Conservation (phyloP, 352 stramenopile species). For the Phytophthora sansomeana region DNA sequence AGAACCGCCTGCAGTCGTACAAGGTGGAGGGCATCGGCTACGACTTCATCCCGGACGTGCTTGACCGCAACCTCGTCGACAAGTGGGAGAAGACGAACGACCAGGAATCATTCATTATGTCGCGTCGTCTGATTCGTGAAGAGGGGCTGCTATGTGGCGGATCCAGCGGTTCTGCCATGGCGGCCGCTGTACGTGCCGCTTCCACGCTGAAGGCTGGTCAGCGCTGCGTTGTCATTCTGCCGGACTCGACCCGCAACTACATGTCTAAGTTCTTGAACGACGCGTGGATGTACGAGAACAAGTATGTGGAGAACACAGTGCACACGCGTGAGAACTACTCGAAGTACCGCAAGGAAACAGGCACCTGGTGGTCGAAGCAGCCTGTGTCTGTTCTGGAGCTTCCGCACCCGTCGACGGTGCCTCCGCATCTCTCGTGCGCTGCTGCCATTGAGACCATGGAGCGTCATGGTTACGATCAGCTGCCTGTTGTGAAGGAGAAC, state of each 20-base stretch:
- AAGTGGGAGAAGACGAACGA: constrained; percentile 96
- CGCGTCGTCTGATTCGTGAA: constrained; percentile 93
- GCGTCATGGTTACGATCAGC: constrained; percentile 88
- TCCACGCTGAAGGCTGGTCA: constrained; percentile 85
- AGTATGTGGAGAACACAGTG: constrained; percentile 71
- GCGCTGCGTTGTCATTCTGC: constrained; percentile 94
- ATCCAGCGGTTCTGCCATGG: constrained; percentile 91
- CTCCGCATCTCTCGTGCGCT: constrained; percentile 84
- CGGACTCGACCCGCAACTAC: constrained; percentile 97
- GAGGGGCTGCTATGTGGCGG: constrained; percentile 96
- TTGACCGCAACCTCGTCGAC: constrained; percentile 93
- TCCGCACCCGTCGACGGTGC: constrained; percentile 88
- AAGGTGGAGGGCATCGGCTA: constrained; percentile 97
- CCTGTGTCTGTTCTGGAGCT: constrained; percentile 80
- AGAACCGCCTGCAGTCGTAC: constrained; percentile 89
- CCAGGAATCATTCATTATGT: constrained; percentile 95
- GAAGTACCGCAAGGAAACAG: constrained; percentile 68
- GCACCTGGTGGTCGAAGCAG: constrained; percentile 94
- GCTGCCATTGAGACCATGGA: constrained; percentile 95
- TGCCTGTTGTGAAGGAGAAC: constrained; percentile 76
- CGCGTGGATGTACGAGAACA: constrained; percentile 93
- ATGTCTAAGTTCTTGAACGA: constrained; percentile 98
- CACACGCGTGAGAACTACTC: constrained; percentile 80
- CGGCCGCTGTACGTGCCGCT: constrained; percentile 83
- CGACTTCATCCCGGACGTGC: constrained; percentile 96